Percentiles rank a stretch among this genome's conserved stretches.
phyloP scores from a whole-genome alignment of 1,139 yeast species.

The Yamadazyma pseudoaaseri region DNA sequence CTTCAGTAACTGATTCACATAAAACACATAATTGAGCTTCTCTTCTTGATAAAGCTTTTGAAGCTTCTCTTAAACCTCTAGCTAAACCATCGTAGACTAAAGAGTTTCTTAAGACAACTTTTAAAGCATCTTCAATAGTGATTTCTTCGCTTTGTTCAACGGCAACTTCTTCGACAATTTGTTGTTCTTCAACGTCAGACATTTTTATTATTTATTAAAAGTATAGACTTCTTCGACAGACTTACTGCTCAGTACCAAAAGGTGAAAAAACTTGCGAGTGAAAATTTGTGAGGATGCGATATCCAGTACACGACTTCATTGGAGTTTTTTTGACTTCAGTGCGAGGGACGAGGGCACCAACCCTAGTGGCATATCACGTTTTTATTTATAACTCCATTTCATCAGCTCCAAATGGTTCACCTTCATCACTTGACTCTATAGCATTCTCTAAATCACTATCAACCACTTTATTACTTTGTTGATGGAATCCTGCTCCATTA shows the following conservation, averaged over 20 bases:
- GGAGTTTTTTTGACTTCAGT: background rate
- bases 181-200: slow-evolving; percentile 89
- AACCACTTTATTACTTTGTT: slow-evolving; percentile 9
- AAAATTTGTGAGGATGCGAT: slow-evolving; percentile 8
- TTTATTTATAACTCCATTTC: slow-evolving; percentile 67
- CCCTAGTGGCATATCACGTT: background rate
- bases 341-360: background rate
- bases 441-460: slow-evolving; percentile 34
- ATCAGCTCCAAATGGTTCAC: slow-evolving; percentile 58
- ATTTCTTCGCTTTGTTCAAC: slow-evolving; percentile 86
- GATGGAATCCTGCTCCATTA: slow-evolving; percentile 17
- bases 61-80: slow-evolving; percentile 99
- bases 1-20: slow-evolving; percentile 98
- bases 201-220: slow-evolving; percentile 27
- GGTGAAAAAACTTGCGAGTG: slow-evolving; percentile 1
- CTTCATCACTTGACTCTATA: slow-evolving; percentile 41
- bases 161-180: slow-evolving; percentile 81
- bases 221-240: slow-evolving; percentile 85
- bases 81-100: slow-evolving; percentile 99
- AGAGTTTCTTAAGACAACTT: slow-evolving; percentile 97
- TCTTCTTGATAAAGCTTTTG: slow-evolving; percentile 97
- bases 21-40: slow-evolving; percentile 98
- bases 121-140: slow-evolving; percentile 97
- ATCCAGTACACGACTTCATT: background rate
- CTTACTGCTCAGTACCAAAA: slow-evolving; percentile 70